Evolutionary conservation across 2,329 filamentous ascomycete genomes (phyloP).

Genomic region (Fusarium succisae): DNA sequence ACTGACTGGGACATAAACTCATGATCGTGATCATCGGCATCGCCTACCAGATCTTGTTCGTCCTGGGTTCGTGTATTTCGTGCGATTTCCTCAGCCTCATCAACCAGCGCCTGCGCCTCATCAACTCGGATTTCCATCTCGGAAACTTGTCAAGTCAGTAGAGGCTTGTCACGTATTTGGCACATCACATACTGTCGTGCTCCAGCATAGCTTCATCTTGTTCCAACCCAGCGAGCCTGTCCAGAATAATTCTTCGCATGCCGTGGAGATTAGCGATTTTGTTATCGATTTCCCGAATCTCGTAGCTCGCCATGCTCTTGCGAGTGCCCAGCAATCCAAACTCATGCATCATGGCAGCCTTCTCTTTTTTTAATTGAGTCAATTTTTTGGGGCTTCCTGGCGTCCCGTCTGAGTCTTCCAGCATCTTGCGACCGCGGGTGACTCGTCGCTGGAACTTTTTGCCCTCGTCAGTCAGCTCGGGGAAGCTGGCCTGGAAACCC

Average conservation of each 20-base stretch:
- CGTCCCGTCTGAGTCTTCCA: slow-evolving; percentile 69
- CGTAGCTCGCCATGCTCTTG: slow-evolving; percentile 97
- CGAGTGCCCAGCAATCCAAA: slow-evolving; percentile 91
- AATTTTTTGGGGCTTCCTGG: slow-evolving; percentile 72
- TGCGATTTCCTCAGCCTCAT: slow-evolving; percentile 66
- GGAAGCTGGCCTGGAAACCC: slow-evolving; percentile 91
- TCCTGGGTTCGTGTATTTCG: slow-evolving; percentile 61
- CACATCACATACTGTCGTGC: slow-evolving; percentile 75
- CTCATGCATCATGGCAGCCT: slow-evolving; percentile 80
- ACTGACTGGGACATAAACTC: slow-evolving; percentile 98
- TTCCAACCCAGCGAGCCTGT: slow-evolving; percentile 85
- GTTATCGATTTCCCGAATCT: slow-evolving; percentile 95
- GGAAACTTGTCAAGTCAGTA: slow-evolving; percentile 61
- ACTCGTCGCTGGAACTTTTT: slow-evolving; percentile 76
- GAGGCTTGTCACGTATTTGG: neutral
- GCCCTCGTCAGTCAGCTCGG: slow-evolving; percentile 73
- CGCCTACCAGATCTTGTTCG: slow-evolving; percentile 63
- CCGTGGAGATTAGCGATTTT: slow-evolving; percentile 93
- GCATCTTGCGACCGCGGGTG: slow-evolving; percentile 79
- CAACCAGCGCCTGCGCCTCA: slow-evolving; percentile 66
- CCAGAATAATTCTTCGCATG: slow-evolving; percentile 92
- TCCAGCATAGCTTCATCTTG: slow-evolving; percentile 91
- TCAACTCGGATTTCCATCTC: slow-evolving; percentile 71
- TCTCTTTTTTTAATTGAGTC: slow-evolving; percentile 80
- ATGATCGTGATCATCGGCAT: slow-evolving; percentile 57